These are phyloP conservation scores for Flaveria linearis DNA, from an alignment of 129 eudicot genomes.

Conservation along the genomic window DNA sequence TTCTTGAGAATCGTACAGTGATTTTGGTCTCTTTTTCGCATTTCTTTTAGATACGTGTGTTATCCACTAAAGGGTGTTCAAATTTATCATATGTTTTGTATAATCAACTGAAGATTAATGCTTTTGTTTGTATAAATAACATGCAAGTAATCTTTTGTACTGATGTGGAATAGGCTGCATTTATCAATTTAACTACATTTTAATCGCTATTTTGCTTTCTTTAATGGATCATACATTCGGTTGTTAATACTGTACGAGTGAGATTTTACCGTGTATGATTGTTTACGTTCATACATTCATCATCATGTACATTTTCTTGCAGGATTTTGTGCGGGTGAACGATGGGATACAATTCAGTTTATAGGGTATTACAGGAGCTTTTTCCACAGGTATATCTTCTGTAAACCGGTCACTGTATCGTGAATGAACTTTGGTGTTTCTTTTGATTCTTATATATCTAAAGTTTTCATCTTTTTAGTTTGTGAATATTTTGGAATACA, in stretches of 20 bases:
- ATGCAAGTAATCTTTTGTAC: background rate
- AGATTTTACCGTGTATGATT: too few species aligned
- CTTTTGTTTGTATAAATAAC: background rate
- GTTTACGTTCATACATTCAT: too few species aligned
- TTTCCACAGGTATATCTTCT: slow-evolving; percentile 66
- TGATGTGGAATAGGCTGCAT: background rate
- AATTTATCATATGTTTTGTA: background rate
- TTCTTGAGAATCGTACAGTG: too few species aligned
- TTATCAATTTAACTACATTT: background rate
- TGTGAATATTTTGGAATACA: too few species aligned
- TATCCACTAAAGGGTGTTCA: background rate
- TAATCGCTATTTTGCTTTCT: background rate
- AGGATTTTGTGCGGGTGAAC: slow-evolving; percentile 26
- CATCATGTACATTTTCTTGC: background rate
- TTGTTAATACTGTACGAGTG: background rate
- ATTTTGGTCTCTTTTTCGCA: too few species aligned
- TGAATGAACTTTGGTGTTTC: background rate
- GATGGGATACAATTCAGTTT: slow-evolving; percentile 71
- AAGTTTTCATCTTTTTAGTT: too few species aligned
- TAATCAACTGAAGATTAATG: background rate
- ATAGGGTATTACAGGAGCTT: slow-evolving; percentile 51
- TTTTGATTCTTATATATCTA: too few species aligned
- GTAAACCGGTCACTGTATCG: background rate
- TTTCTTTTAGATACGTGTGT: background rate
- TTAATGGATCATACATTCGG: slow-evolving; percentile 7